Evolutionary conservation across 2,329 filamentous ascomycete species (phyloP).

Genomic region (Aspergillus melleus): DNA sequence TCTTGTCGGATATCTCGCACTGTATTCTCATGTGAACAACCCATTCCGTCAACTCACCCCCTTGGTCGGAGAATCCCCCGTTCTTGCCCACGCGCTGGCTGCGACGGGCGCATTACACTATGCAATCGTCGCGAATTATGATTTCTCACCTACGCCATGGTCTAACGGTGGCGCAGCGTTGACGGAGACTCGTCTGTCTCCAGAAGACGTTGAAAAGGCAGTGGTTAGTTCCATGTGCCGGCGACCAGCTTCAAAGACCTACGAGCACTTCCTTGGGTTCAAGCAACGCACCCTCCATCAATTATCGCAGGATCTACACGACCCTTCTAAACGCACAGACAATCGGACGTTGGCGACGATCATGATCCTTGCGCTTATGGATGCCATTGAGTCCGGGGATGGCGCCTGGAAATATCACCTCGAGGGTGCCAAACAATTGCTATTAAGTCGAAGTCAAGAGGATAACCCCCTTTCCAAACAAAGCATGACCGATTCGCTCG

Average conservation of each 20-base stretch:
- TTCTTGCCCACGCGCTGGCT: slow-evolving; percentile 48
- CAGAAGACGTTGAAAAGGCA: slow-evolving; percentile 29
- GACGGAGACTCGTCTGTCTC: slow-evolving; percentile 19
- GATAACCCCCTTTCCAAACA: slow-evolving; percentile 12
- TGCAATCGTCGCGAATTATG: slow-evolving; percentile 39
- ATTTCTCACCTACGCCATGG: slow-evolving; percentile 37
- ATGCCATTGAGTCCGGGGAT: slow-evolving; percentile 52
- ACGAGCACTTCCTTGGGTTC: slow-evolving; percentile 45
- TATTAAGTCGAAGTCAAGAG: slow-evolving; percentile 38
- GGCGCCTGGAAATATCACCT: slow-evolving; percentile 55
- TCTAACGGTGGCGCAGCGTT: slow-evolving; percentile 20
- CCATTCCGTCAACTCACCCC: slow-evolving; percentile 51
- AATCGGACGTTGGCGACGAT: slow-evolving; percentile 48
- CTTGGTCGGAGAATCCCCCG: slow-evolving; percentile 45
- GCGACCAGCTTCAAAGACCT: slow-evolving; percentile 36
- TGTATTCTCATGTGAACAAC: slow-evolving; percentile 50
- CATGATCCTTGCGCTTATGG: slow-evolving; percentile 51
- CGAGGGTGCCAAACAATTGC: slow-evolving; percentile 51
- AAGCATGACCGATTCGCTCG: slow-evolving; percentile 34
- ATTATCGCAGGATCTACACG: slow-evolving; percentile 35
- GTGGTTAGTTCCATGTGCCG: slow-evolving; percentile 32
- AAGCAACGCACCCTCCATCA: slow-evolving; percentile 51
- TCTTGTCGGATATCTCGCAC: slow-evolving; percentile 47
- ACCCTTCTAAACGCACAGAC: slow-evolving; percentile 37
- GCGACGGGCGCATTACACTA: slow-evolving; percentile 52